A percentile compares a stretch with the other conserved stretches of the same genome.
phyloP scores from a whole-genome alignment of 2,329 filamentous ascomycete species.

The Calonectria pseudoreteaudii region DNA sequence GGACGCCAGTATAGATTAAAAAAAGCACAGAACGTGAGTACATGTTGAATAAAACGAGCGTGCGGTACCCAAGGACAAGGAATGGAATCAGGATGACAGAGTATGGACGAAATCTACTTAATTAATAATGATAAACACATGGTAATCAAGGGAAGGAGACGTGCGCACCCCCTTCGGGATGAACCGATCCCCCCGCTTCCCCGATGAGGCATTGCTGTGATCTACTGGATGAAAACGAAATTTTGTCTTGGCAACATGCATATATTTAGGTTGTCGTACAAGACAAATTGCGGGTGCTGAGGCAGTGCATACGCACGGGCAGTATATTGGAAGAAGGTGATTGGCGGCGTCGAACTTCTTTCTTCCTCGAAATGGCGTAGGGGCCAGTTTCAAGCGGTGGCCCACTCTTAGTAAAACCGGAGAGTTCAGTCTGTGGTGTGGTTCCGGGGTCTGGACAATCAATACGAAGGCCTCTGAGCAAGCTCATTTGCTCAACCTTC shows the following conservation, averaged over 20 bases:
- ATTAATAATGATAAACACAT: not conserved
- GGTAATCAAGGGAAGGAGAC: not conserved
- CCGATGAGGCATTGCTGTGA: not conserved
- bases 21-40: constrained; percentile 4
- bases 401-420: not conserved
- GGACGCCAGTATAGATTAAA: constrained; percentile 25
- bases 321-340: not conserved
- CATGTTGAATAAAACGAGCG: not conserved
- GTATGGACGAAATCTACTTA: not conserved
- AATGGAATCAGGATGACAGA: not conserved
- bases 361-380: not conserved
- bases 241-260: not conserved
- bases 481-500: not conserved
- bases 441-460: not conserved
- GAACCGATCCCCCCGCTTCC: not conserved
- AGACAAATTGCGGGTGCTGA: constrained; percentile 41
- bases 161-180: not conserved
- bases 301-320: constrained; percentile 39
- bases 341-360: not conserved
- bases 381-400: not conserved
- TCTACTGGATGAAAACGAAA: not conserved
- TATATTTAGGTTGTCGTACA: constrained; percentile 29
- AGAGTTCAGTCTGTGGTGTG: not conserved
- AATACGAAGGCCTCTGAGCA: not conserved
- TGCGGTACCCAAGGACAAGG: not conserved